Evolutionary conservation across 306 rosid species (phyloP).

Genomic region (Corylus americana): DNA sequence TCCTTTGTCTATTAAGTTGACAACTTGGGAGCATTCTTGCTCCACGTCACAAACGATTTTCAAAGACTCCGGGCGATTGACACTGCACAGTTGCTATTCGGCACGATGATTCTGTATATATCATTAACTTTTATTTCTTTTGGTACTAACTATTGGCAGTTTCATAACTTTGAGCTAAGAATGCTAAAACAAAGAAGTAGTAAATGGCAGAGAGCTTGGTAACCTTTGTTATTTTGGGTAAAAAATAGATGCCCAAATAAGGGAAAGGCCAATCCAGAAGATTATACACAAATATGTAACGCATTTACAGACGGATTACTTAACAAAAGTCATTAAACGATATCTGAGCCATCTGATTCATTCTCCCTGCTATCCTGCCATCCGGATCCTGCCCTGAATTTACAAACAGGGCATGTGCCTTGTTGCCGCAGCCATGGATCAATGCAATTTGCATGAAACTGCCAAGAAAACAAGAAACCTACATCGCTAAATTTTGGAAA

Average conservation of each 20-base stretch:
- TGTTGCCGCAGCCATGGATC: conserved; percentile 72
- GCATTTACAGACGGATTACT: not conserved
- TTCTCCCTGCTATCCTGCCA: conserved; percentile 45
- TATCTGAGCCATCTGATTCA: conserved; percentile 45
- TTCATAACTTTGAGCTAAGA: not conserved
- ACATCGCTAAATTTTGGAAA: not conserved
- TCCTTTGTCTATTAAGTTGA: no score
- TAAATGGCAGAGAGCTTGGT: not conserved
- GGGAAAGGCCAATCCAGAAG: not conserved
- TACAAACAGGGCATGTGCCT: conserved; percentile 75
- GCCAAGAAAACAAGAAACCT: not conserved
- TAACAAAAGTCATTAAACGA: conserved; percentile 15
- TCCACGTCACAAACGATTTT: not conserved
- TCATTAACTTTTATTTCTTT: not conserved
- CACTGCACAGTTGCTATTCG: not conserved
- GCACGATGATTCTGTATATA: not conserved
- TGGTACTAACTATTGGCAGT: not conserved
- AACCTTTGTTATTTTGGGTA: not conserved
- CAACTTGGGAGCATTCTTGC: not conserved
- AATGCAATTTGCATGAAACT: conserved; percentile 76
- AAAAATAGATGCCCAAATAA: not conserved
- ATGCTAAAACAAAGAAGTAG: not conserved
- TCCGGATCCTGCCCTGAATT: conserved; percentile 47
- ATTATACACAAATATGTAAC: not conserved
- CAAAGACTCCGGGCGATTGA: not conserved